Evolutionary conservation across 1,139 yeast genomes (phyloP).

Genomic region (Yamadazyma oceani): DNA sequence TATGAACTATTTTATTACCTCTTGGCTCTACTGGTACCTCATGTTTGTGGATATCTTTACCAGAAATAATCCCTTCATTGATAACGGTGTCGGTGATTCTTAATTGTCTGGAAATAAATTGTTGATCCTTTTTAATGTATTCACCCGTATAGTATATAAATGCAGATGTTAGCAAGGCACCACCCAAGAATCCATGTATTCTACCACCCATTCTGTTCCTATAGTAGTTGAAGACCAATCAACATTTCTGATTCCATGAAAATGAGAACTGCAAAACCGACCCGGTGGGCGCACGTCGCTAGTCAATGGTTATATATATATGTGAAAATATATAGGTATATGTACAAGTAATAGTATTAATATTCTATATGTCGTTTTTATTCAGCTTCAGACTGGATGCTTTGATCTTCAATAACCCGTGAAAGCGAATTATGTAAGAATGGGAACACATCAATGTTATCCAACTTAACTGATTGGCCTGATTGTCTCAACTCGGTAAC

Average conservation of each 20-base stretch:
- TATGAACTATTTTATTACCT: conserved; percentile 34
- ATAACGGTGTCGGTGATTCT: conserved; percentile 48
- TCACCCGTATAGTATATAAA: conserved; percentile 64
- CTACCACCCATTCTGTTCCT: conserved; percentile 54
- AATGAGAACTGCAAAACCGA: not conserved
- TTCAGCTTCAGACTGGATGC: conserved; percentile 9
- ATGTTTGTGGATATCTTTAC: conserved; percentile 33
- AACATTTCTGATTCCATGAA: not conserved
- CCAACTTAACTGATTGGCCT: conserved; percentile 28
- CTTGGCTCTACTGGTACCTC: conserved; percentile 30
- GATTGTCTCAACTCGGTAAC: conserved; percentile 44
- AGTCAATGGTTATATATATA: too few relatives aligned
- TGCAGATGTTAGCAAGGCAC: conserved; percentile 65
- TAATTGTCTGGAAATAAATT: conserved; percentile 48
- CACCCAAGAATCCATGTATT: conserved; percentile 68
- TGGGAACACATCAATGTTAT: conserved; percentile 44
- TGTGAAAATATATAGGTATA: not conserved
- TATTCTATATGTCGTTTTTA: conserved; percentile 1
- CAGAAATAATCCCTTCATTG: conserved; percentile 48
- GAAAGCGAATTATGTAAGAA: conserved; percentile 38
- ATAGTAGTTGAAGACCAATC: not conserved
- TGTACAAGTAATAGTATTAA: conserved; percentile 5
- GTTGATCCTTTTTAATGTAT: conserved; percentile 52
- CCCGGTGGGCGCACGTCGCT: too few relatives aligned
- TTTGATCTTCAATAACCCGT: conserved; percentile 17